Evolutionary conservation across 2,329 filamentous ascomycete genomes (phyloP).

Genomic region (Diaporthe citrichinensis): DNA sequence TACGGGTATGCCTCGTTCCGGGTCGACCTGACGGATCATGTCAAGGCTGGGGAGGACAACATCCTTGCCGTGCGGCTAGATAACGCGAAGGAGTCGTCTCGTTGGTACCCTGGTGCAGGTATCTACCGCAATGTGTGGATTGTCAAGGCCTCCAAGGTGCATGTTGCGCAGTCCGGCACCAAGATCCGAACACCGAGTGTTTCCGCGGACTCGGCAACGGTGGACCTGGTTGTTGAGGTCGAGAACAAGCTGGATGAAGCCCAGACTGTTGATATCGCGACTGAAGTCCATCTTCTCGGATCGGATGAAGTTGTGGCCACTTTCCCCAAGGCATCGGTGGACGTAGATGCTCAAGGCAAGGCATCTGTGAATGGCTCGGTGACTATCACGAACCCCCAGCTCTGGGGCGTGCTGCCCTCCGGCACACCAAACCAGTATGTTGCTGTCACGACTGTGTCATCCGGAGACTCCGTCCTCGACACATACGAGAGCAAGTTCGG

Average conservation of each 20-base stretch:
- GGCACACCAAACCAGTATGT: conserved; percentile 64
- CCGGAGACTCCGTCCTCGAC: conserved; percentile 52
- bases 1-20: conserved; percentile 66
- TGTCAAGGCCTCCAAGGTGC: conserved; percentile 59
- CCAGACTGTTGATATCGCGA: conserved; percentile 55
- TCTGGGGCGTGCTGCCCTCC: conserved; percentile 63
- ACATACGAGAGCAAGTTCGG: conserved; percentile 66
- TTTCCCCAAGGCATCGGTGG: conserved; percentile 51
- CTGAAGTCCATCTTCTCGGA: conserved; percentile 57
- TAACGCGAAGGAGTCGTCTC: conserved; percentile 61
- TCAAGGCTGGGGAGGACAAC: conserved; percentile 54
- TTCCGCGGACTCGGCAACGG: conserved; percentile 58
- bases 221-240: conserved; percentile 61
- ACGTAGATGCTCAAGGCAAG: conserved; percentile 51
- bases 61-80: conserved; percentile 65
- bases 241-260: conserved; percentile 57
- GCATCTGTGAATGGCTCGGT: conserved; percentile 52
- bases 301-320: conserved; percentile 49
- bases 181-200: conserved; percentile 61
- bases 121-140: conserved; percentile 70
- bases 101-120: conserved; percentile 69
- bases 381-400: conserved; percentile 54
- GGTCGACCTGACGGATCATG: conserved; percentile 62
- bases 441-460: conserved; percentile 58
- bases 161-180: conserved; percentile 65